Conservation (phyloP, 2,329 filamentous ascomycete genomes). For the Reticulascus tulasneorum region DNA sequence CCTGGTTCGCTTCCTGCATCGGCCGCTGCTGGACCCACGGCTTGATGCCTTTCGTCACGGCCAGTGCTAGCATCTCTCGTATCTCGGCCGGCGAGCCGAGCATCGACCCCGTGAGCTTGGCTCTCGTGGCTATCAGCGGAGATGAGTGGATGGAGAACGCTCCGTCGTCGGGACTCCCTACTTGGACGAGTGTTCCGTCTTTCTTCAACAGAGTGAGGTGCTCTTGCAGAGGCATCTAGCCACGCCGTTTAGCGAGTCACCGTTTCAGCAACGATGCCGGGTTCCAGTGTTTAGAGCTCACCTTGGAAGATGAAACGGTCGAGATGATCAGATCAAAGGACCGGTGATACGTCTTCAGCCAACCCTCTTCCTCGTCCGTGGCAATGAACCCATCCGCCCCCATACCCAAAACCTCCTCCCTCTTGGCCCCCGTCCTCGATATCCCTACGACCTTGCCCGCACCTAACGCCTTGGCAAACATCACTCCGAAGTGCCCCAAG, state of each 20-base stretch:
- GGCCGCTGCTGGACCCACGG: constrained; percentile 52
- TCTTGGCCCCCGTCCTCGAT: constrained; percentile 49
- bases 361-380: constrained; percentile 45
- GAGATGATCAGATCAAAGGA: constrained; percentile 56
- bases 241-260: too few relatives aligned
- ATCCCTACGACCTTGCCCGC: constrained; percentile 60
- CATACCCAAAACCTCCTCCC: constrained; percentile 50
- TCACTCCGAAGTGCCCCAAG: constrained; percentile 64
- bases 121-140: constrained; percentile 52
- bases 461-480: constrained; percentile 64
- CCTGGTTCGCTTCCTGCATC: constrained; percentile 52
- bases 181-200: constrained; percentile 56
- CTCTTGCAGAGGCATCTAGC: constrained; percentile 51
- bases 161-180: constrained; percentile 49
- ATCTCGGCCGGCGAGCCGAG: constrained; percentile 53
- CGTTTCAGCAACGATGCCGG: too few relatives aligned
- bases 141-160: constrained; percentile 41
- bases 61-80: constrained; percentile 55
- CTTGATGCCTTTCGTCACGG: constrained; percentile 51
- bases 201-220: constrained; percentile 57
- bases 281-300: too few relatives aligned
- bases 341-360: constrained; percentile 47
- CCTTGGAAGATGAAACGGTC: constrained; percentile 41
- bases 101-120: constrained; percentile 42
- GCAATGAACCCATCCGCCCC: constrained; percentile 50